These are phyloP conservation scores for Boletellus ananas DNA, from an alignment of 768 basidiomycete genomes.

Conservation along the genomic window DNA sequence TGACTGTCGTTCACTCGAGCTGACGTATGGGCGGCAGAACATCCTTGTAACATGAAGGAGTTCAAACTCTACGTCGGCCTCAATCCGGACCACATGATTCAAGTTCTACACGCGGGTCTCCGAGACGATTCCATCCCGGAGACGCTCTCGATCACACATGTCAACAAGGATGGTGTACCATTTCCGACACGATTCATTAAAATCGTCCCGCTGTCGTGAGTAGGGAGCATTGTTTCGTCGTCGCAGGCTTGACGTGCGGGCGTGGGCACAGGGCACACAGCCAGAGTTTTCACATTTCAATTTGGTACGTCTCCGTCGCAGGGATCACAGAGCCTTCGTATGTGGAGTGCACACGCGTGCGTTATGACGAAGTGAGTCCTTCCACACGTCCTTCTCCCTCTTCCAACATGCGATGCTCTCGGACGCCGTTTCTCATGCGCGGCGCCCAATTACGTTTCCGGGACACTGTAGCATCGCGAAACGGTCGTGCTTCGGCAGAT, in stretches of 20 bases:
- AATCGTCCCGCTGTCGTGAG: constrained; percentile 72
- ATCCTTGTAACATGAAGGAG: constrained; percentile 84
- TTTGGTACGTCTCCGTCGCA: constrained; percentile 67
- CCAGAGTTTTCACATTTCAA: constrained; percentile 71
- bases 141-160: constrained; percentile 55
- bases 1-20: background rate
- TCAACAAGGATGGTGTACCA: constrained; percentile 51
- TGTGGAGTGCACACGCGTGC: constrained; percentile 50
- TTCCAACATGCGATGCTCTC: background rate
- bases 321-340: constrained; percentile 55
- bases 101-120: constrained; percentile 59
- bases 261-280: constrained; percentile 53
- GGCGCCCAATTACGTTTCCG: background rate
- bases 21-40: constrained; percentile 43
- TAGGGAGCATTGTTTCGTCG: background rate
- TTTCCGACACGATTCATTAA: constrained; percentile 71
- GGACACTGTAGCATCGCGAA: constrained; percentile 55
- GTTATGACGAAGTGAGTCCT: constrained; percentile 59
- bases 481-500: constrained; percentile 55
- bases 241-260: background rate
- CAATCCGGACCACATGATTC: constrained; percentile 60
- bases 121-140: constrained; percentile 66
- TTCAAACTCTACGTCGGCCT: constrained; percentile 70
- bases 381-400: too few relatives aligned
- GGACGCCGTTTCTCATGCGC: background rate